Evolutionary conservation across 768 basidiomycete genomes (phyloP).

Genomic region (Phlebiopsis gigantea): DNA sequence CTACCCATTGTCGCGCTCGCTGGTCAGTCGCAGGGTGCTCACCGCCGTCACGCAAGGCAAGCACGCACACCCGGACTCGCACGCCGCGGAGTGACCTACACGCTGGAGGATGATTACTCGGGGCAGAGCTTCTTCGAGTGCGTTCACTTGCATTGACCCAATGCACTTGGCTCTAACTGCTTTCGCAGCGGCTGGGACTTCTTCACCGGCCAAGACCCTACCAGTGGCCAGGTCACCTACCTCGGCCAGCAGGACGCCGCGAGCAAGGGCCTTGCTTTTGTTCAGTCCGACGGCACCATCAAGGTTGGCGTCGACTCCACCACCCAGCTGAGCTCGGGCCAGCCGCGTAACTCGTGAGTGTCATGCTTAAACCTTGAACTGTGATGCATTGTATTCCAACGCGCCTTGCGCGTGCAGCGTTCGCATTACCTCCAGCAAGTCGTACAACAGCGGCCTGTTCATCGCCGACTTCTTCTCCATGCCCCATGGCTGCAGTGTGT

Average conservation of each 20-base stretch:
- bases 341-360: slow-evolving; percentile 50
- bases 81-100: slow-evolving; percentile 27
- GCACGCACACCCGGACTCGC: not conserved
- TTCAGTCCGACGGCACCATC: slow-evolving; percentile 51
- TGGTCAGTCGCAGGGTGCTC: slow-evolving; percentile 26
- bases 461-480: slow-evolving; percentile 67
- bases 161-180: too few relatives aligned
- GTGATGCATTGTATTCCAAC: not conserved
- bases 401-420: slow-evolving; percentile 35
- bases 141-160: too few relatives aligned
- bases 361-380: not conserved
- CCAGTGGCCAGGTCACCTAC: slow-evolving; percentile 64
- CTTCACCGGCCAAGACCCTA: slow-evolving; percentile 60
- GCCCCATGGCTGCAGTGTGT: slow-evolving; percentile 64
- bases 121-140: slow-evolving; percentile 61
- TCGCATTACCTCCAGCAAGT: slow-evolving; percentile 61
- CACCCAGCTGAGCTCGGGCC: slow-evolving; percentile 41
- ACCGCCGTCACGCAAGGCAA: slow-evolving; percentile 24
- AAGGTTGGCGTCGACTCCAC: slow-evolving; percentile 61
- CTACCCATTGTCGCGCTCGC: slow-evolving; percentile 33
- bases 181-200: slow-evolving; percentile 60
- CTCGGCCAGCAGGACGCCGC: slow-evolving; percentile 42
- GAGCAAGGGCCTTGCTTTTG: slow-evolving; percentile 51
- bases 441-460: slow-evolving; percentile 63
- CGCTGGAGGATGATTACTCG: slow-evolving; percentile 34